phyloP scores from a whole-genome alignment of 345 rosid species.

The Acer campestre region DNA sequence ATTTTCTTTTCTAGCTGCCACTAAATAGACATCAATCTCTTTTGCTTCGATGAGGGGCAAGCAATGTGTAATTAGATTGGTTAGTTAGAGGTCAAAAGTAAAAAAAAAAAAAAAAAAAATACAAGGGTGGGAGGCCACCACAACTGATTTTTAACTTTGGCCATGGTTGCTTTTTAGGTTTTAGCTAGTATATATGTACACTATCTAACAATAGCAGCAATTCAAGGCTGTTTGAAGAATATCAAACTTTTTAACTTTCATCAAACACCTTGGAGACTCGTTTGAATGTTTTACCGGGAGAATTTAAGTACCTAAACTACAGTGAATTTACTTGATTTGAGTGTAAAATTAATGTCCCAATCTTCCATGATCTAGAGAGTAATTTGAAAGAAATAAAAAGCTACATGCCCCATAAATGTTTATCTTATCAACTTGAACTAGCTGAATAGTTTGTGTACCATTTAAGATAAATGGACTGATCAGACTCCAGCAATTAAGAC shows the following conservation, averaged over 20 bases:
- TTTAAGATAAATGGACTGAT: neutral
- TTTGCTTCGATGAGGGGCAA: slow-evolving; percentile 16
- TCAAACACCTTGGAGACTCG: neutral
- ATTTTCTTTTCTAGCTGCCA: neutral
- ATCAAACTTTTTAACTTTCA: neutral
- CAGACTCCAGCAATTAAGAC: neutral
- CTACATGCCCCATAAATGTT: no score
- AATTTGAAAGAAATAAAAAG: no score
- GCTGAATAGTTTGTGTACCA: no score
- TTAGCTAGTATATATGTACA: neutral
- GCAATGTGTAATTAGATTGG: slow-evolving; percentile 17
- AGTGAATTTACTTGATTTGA: neutral
- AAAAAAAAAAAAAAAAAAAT: no score
- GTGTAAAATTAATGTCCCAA: neutral
- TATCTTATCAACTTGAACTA: neutral
- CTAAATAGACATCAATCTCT: neutral
- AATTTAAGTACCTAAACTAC: neutral
- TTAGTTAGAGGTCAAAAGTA: slow-evolving; percentile 23
- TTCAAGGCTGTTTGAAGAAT: neutral
- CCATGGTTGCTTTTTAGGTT: neutral
- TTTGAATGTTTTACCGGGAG: neutral
- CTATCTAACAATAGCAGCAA: neutral
- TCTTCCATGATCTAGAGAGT: no score
- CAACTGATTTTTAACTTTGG: neutral
- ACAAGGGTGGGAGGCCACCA: slow-evolving; percentile 11